Base-by-base conservation (phyloP, 805 yeast species). In the Saturnispora galanensis region DNA sequence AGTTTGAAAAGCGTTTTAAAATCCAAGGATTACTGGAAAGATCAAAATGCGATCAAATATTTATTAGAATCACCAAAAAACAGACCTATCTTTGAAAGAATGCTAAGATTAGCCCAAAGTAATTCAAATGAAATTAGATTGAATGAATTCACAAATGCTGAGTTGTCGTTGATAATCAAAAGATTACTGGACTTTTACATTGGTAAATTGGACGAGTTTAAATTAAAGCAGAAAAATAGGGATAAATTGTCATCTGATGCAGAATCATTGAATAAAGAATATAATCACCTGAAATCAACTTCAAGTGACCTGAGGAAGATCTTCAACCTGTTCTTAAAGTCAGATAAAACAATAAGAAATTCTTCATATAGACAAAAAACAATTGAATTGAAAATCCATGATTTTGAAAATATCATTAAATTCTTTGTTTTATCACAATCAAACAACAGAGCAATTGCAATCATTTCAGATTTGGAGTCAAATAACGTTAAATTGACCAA, bases 341-440 rank as follows among this genome's bases (percentile, higher is more conserved):
- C 26, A 3, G 26, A 21, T 21, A 21, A 21, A 21, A 21, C 26
- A 21, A 21, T 21, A 5, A 21, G 26, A 21, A 21, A 21, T 21
- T 21, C 26, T 3, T 21, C 26, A 7, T 30, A 12, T 29, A 39
- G 42, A 18, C 30, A 18, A 16, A 21, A 31, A 13, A 39, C 18
- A 9, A 35, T 39, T 12, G 35, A 47, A 21, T 45, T 57, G 1
- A 35, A 36, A 8, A 44, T 51, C 7, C 35, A 42, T 3, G 64
- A 60, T 40, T 62, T 57, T 47, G 60, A 58, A 38, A 48, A 51
- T 21, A 46, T 59, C 7, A 47, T 58, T 11, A 42, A 46, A 9
- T 52, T 58, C 17, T 53, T 53, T 39, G 44, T 51, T 40, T 32
- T 42, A 30, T 47, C 52, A 18, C 41, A 54, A 18, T 33, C 48